Percentiles rank a stretch among this genome's conserved stretches.
Conservation (phyloP, 805 yeast species). For the Saccharomycopsis malanga region DNA sequence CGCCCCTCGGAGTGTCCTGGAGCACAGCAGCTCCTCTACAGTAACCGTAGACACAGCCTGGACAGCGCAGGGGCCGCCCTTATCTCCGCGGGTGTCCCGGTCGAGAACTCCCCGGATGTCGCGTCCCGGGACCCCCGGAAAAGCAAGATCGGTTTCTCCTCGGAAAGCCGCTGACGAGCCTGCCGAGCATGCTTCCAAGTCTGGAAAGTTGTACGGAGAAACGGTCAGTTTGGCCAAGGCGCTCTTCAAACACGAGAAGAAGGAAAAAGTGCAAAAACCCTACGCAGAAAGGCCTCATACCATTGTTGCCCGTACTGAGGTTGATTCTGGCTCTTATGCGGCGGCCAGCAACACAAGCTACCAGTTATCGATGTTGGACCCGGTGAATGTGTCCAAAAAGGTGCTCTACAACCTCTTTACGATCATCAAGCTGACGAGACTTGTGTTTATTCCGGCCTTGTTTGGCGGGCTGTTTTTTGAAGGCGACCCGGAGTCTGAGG, state of each 20-base stretch:
- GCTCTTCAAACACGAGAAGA: constrained; percentile 1
- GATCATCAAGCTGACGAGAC: constrained; percentile 3
- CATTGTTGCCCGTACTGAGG: not conserved
- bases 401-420: constrained; percentile 5
- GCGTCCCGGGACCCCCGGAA: no score
- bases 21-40: no score
- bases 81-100: no score
- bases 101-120: no score
- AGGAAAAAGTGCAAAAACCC: no score
- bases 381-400: constrained; percentile 5
- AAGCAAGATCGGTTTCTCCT: no score
- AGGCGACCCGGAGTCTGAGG: not conserved
- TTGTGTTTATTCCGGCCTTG: not conserved
- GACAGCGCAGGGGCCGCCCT: no score
- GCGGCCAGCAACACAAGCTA: not conserved
- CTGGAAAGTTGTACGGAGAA: constrained; percentile 1
- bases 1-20: no score
- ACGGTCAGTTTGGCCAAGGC: not conserved
- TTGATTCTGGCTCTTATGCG: not conserved
- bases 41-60: no score
- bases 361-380: constrained; percentile 3
- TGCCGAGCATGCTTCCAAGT: no score
- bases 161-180: no score
- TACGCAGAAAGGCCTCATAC: not conserved
- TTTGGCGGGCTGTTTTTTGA: not conserved